A percentile compares a stretch with the other conserved stretches of the same genome.
phyloP scores from a whole-genome alignment of 192 early-diverging fungal genomes.

The Umbelopsis ramanniana region DNA sequence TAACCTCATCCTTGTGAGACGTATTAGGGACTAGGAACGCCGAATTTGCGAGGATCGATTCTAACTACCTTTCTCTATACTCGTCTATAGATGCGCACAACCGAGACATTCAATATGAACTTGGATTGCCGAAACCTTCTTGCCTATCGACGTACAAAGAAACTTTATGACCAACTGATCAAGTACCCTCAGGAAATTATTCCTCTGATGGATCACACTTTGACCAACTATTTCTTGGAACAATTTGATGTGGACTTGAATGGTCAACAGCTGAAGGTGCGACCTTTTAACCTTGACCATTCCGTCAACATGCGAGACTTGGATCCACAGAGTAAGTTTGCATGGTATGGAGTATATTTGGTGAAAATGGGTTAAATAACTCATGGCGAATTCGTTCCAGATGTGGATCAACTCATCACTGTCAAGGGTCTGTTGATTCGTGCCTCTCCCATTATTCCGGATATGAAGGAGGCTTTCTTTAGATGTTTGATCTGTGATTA shows the following conservation, averaged over 20 bases:
- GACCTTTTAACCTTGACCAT: constrained; percentile 84
- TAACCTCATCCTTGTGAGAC: no score
- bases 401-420: constrained; percentile 96
- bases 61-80: no score
- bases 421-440: constrained; percentile 95
- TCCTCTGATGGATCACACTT: constrained; percentile 88
- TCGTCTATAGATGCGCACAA: constrained; percentile 65
- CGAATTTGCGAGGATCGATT: no score
- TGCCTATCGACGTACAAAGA: constrained; percentile 63
- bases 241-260: constrained; percentile 65
- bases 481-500: constrained; percentile 90
- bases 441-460: constrained; percentile 90
- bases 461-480: constrained; percentile 94
- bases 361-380: not conserved
- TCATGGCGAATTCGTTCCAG: constrained; percentile 39
- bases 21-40: no score
- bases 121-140: constrained; percentile 87
- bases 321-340: constrained; percentile 73
- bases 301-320: constrained; percentile 93
- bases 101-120: constrained; percentile 76
- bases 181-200: constrained; percentile 97
- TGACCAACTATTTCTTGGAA: constrained; percentile 75
- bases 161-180: constrained; percentile 85
- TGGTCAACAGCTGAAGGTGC: constrained; percentile 68
- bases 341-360: no score